These are phyloP conservation scores for Pseudofabraea citricarpa DNA, from an alignment of 2,329 filamentous ascomycete species.

Conservation along the genomic window DNA sequence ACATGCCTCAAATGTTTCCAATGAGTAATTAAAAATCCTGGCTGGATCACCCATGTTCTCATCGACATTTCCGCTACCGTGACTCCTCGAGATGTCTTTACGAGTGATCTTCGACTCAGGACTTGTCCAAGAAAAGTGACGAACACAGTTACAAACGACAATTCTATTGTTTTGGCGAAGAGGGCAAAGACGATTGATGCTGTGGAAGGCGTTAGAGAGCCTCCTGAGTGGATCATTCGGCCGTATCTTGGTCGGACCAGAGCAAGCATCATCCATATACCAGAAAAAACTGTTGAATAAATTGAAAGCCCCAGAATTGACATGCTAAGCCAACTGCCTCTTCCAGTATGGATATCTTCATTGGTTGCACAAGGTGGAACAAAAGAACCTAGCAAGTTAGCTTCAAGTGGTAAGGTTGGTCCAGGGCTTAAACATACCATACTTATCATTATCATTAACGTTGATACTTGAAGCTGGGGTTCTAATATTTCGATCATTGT, in stretches of 20 bases:
- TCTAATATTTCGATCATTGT: neutral
- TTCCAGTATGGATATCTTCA: constrained; percentile 17
- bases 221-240: constrained; percentile 46
- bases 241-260: constrained; percentile 60
- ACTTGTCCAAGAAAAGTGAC: constrained; percentile 72
- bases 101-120: constrained; percentile 63
- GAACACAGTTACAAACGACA: constrained; percentile 74
- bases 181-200: constrained; percentile 65
- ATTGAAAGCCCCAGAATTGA: constrained; percentile 45
- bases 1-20: constrained; percentile 61
- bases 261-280: constrained; percentile 60
- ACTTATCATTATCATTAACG: neutral
- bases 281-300: constrained; percentile 61
- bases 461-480: neutral
- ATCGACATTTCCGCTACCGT: constrained; percentile 74
- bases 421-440: neutral
- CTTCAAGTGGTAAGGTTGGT: too few relatives aligned
- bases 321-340: constrained; percentile 41
- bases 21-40: constrained; percentile 68
- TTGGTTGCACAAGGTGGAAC: constrained; percentile 12
- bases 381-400: neutral
- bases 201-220: constrained; percentile 51
- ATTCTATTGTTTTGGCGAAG: constrained; percentile 71
- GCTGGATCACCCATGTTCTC: constrained; percentile 69
- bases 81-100: constrained; percentile 55